These are phyloP conservation scores for Hemisphaericaspora xylanilytica DNA, from an alignment of 1,139 yeast genomes.

Conservation along the genomic window DNA sequence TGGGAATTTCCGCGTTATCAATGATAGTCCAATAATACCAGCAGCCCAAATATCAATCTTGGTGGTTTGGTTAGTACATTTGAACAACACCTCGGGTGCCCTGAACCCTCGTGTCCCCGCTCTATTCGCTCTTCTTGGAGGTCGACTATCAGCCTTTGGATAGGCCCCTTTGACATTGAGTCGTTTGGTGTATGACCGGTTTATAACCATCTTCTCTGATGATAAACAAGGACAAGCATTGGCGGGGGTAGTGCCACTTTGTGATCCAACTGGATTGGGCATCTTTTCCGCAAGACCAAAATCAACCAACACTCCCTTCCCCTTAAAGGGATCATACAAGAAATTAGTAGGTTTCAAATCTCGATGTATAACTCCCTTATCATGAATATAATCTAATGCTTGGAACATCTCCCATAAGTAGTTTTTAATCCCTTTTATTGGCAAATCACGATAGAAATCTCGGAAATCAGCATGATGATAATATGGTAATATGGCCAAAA, in stretches of 20 bases:
- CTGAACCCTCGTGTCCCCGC: constrained; percentile 98
- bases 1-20: constrained; percentile 74
- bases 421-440: constrained; percentile 72
- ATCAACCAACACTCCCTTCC: constrained; percentile 84
- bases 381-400: constrained; percentile 75
- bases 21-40: constrained; percentile 77
- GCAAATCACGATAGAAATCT: constrained; percentile 77
- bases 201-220: constrained; percentile 22
- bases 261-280: constrained; percentile 9
- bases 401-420: constrained; percentile 78
- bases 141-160: constrained; percentile 77
- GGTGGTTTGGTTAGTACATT: constrained; percentile 80
- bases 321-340: constrained; percentile 69
- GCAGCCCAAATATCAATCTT: constrained; percentile 92
- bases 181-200: constrained; percentile 31
- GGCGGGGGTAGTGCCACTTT: constrained; percentile 13
- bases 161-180: constrained; percentile 59
- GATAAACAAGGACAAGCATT: constrained; percentile 32
- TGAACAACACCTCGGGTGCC: constrained; percentile 90
- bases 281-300: constrained; percentile 82
- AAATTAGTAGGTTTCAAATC: constrained; percentile 92
- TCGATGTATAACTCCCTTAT: constrained; percentile 75
- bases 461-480: constrained; percentile 90
- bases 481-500: constrained; percentile 87
- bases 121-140: constrained; percentile 90